A percentile compares a stretch with the other conserved stretches of the same genome.
Conservation (phyloP, 2,329 filamentous ascomycete genomes). For the Penicillium palitans region DNA sequence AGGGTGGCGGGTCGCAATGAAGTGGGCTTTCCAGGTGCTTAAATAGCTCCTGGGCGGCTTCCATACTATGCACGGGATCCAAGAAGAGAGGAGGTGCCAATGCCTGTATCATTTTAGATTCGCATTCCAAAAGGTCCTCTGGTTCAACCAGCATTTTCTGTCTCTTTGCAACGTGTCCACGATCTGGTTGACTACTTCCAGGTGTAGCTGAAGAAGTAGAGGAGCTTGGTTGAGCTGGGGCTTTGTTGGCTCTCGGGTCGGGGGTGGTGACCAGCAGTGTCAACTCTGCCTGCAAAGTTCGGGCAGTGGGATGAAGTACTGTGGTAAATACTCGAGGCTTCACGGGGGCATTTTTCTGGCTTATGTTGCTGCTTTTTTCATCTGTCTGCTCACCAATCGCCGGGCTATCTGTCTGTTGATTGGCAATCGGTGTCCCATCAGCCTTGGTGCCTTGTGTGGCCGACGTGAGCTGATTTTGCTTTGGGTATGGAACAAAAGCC, state of each 20-base stretch:
- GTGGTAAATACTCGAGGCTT: constrained; percentile 69
- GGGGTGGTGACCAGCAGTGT: constrained; percentile 73
- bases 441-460: constrained; percentile 31
- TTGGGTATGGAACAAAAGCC: constrained; percentile 73
- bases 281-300: constrained; percentile 74
- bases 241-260: constrained; percentile 53
- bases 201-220: constrained; percentile 55
- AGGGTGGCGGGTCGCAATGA: constrained; percentile 72
- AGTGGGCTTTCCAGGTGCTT: constrained; percentile 73
- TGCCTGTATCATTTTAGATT: constrained; percentile 71
- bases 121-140: constrained; percentile 69
- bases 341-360: constrained; percentile 50
- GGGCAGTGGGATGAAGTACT: constrained; percentile 80
- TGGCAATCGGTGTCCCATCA: constrained; percentile 18
- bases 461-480: constrained; percentile 39
- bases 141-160: constrained; percentile 78
- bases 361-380: constrained; percentile 40
- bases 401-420: constrained; percentile 25
- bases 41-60: constrained; percentile 70
- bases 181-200: constrained; percentile 60
- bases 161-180: constrained; percentile 60
- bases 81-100: constrained; percentile 75
- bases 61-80: constrained; percentile 68
- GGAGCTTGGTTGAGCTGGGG: constrained; percentile 46
- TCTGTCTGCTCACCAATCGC: constrained; percentile 36